A percentile compares a stretch with the other conserved stretches of the same genome.
Evolutionary conservation across 306 rosid species (phyloP).

Genomic region (Cucumis hystrix): DNA sequence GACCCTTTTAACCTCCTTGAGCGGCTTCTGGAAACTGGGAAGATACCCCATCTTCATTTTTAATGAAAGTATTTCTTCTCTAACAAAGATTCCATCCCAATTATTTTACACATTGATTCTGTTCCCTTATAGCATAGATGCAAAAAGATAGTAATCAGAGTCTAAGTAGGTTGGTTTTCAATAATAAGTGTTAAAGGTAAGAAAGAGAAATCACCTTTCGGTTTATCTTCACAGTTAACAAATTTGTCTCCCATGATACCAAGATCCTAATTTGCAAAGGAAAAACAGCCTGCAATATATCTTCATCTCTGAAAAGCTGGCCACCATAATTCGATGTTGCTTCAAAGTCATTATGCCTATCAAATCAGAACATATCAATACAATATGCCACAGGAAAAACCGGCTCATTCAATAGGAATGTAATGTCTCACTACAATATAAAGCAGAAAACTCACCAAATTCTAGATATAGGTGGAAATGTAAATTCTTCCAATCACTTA

Average conservation of each 20-base stretch:
- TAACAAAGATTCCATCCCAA: not conserved
- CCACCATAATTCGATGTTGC: conserved; percentile 30
- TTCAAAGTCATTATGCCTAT: conserved; percentile 48
- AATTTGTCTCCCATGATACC: conserved; percentile 55
- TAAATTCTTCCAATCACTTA: no score
- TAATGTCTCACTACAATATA: not conserved
- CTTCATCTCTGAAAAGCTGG: conserved; percentile 25
- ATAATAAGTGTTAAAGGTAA: not conserved
- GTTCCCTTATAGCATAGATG: not conserved
- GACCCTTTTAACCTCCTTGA: not conserved
- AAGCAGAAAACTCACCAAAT: not conserved
- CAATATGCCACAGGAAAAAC: not conserved
- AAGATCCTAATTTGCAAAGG: conserved; percentile 60
- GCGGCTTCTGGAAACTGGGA: not conserved
- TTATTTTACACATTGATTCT: not conserved
- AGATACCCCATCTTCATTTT: not conserved
- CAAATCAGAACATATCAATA: conserved; percentile 12
- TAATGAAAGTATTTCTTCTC: not conserved
- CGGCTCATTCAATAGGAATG: not conserved
- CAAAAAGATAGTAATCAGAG: not conserved
- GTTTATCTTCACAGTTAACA: conserved; percentile 53
- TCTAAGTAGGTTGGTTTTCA: not conserved
- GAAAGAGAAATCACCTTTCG: conserved; percentile 38
- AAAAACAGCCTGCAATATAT: conserved; percentile 36
- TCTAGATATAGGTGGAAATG: not conserved